These are phyloP conservation scores for Aspergillus pseudoterreus DNA, from an alignment of 2,329 filamentous ascomycete species.

Conservation along the genomic window DNA sequence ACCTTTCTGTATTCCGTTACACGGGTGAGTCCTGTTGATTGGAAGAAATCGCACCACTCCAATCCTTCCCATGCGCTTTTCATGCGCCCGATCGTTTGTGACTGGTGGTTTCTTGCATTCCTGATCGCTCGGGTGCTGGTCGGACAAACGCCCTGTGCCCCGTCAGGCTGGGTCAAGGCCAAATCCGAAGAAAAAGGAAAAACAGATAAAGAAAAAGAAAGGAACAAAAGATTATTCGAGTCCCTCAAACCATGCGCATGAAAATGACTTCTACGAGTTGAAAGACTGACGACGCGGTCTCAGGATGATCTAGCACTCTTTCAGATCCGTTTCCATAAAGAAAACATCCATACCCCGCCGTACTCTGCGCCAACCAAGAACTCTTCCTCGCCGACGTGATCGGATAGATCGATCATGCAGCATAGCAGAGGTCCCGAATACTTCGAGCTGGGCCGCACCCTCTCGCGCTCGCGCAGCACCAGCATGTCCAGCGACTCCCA, in stretches of 20 bases:
- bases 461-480: conserved; percentile 36
- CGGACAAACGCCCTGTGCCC: not conserved
- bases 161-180: not conserved
- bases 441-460: conserved; percentile 25
- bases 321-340: not conserved
- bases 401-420: conserved; percentile 24
- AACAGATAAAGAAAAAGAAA: not conserved
- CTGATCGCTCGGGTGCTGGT: not conserved
- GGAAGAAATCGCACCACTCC: not conserved
- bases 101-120: not conserved
- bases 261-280: not conserved
- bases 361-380: not conserved
- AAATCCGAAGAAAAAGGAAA: not conserved
- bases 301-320: not conserved
- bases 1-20: not conserved
- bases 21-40: not conserved
- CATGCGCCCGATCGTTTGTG: not conserved
- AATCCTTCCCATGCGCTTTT: not conserved
- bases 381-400: conserved; percentile 7
- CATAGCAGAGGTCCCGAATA: conserved; percentile 27
- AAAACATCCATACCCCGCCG: not conserved
- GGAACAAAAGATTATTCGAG: not conserved
- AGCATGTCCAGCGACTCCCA: conserved; percentile 39
- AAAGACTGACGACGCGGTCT: not conserved
- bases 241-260: not conserved